Conservation (phyloP, 805 yeast species). For the Kodamaea kakaduensis region DNA sequence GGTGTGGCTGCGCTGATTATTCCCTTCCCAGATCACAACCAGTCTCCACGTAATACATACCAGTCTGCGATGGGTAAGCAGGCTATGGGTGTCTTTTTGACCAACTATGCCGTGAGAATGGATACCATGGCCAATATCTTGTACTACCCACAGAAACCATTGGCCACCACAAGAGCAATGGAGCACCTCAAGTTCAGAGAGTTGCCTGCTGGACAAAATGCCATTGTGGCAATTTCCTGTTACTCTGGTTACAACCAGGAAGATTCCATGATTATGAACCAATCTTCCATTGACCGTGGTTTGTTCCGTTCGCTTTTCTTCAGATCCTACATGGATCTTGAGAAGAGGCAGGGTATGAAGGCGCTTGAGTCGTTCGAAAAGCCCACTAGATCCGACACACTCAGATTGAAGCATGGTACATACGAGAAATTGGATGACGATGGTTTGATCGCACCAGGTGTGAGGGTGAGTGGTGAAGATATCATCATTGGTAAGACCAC, state of each 20-base stretch:
- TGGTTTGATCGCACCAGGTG: conserved; percentile 97
- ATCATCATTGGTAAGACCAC: conserved; percentile 98
- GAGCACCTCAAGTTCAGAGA: conserved; percentile 96
- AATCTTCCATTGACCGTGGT: conserved; percentile 95
- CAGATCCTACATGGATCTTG: conserved; percentile 98
- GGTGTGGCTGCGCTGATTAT: conserved; percentile 98
- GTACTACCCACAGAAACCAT: conserved; percentile 96
- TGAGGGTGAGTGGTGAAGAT: conserved; percentile 98
- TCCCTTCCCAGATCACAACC: conserved; percentile 99
- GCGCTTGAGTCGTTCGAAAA: conserved; percentile 97
- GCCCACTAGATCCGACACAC: conserved; percentile 90
- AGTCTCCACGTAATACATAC: conserved; percentile 98
- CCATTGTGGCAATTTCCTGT: conserved; percentile 96
- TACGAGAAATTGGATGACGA: conserved; percentile 98
- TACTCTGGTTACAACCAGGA: conserved; percentile 99
- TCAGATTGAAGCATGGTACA: conserved; percentile 95
- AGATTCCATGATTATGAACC: conserved; percentile 99
- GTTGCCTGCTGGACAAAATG: conserved; percentile 98
- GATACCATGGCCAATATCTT: conserved; percentile 98
- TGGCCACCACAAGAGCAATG: conserved; percentile 98
- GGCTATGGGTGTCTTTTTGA: conserved; percentile 98
- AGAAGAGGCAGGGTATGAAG: conserved; percentile 96
- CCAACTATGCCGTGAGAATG: conserved; percentile 95
- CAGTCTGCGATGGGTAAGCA: conserved; percentile 99
- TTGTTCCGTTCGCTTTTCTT: conserved; percentile 92